Base-by-base conservation (phyloP, 2,329 filamentous ascomycete species). In the Pestalotiopsis sp. region DNA sequence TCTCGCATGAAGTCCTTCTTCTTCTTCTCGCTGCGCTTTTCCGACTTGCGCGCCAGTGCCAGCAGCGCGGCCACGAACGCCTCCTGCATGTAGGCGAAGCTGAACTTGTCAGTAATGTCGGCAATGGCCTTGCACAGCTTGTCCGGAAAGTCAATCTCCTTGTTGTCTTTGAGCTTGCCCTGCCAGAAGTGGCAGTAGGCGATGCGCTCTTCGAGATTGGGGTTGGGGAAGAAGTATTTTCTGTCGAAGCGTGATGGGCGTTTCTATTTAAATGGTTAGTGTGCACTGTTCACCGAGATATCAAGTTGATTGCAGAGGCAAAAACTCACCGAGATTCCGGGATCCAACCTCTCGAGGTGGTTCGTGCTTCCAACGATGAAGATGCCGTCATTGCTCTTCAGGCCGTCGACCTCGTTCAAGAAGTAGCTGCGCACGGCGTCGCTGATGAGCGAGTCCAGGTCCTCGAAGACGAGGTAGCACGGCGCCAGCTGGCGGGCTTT, bases 381-480 rank as follows among this genome's bases (percentile, higher is more conserved):
- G 66, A 93, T 92, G 12, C 91, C 91, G 71, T 93, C 89, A 71
- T 93, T 93, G 71, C 84, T 86, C 73, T 88, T 87, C 12, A 93
- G 85, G 0, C 91, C 91, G 70, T 93, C 91, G 3, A 93, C 87
- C 77, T 93, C 90, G 75, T 93, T 93, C 62, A 93, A 83, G 79
- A 93, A 93, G 81, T 92, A 93, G 66, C 86, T 89, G 36, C 91
- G 84, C 14, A 91, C 87, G 2, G 75, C 71, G 67, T 90, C 86
- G 12, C 83, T 84, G 59, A 93, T 86, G 41, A 93, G 85, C 9
- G 87, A 89, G 76, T 93, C 91, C 4, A 93, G 84, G 71, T 93
- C 91, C 76, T 93, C 91, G 69, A 93, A 91, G 56, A 93, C 88
- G 3, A 93, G 85, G 70, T 92, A 87, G 79, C 90, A 93, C 0